phyloP scores from a whole-genome alignment of 306 rosid genomes.

The Dryas alaskensis region DNA sequence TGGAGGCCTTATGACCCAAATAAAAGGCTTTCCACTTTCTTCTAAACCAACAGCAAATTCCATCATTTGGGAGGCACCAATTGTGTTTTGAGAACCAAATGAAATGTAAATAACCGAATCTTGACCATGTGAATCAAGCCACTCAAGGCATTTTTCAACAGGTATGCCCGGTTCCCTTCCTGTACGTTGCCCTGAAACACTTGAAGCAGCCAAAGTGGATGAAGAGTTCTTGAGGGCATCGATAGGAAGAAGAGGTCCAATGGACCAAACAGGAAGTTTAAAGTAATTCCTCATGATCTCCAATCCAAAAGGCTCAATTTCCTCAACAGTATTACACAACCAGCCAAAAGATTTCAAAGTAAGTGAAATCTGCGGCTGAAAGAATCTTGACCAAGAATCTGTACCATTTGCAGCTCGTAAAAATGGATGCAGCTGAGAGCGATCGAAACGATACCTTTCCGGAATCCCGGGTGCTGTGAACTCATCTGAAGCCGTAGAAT shows the following conservation, averaged over 20 bases:
- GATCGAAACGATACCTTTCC: constrained; percentile 39
- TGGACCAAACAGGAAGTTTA: constrained; percentile 36
- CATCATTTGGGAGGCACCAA: constrained; percentile 58
- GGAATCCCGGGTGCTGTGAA: constrained; percentile 63
- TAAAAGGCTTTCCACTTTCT: constrained; percentile 43
- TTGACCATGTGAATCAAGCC: constrained; percentile 44
- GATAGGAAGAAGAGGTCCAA: constrained; percentile 56
- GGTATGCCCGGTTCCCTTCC: constrained; percentile 53
- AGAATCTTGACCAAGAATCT: constrained; percentile 53
- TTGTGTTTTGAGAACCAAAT: constrained; percentile 84
- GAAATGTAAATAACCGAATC: constrained; percentile 64
- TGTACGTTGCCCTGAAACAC: constrained; percentile 25
- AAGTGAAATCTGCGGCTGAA: constrained; percentile 33
- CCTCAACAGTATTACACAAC: constrained; percentile 65
- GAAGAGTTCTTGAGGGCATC: constrained; percentile 1
- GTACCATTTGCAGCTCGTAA: constrained; percentile 53
- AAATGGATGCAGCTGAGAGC: constrained; percentile 44
- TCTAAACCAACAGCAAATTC: constrained; percentile 69
- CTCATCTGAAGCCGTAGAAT: constrained; percentile 37
- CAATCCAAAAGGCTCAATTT: constrained; percentile 59
- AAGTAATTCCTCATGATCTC: constrained; percentile 42
- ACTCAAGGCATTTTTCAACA: constrained; percentile 41
- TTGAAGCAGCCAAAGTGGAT: constrained; percentile 5
- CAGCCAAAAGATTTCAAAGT: constrained; percentile 51
- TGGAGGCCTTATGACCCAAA: constrained; percentile 83